Base-by-base conservation (phyloP, 148 eudicot species). In the Drosera capensis region DNA sequence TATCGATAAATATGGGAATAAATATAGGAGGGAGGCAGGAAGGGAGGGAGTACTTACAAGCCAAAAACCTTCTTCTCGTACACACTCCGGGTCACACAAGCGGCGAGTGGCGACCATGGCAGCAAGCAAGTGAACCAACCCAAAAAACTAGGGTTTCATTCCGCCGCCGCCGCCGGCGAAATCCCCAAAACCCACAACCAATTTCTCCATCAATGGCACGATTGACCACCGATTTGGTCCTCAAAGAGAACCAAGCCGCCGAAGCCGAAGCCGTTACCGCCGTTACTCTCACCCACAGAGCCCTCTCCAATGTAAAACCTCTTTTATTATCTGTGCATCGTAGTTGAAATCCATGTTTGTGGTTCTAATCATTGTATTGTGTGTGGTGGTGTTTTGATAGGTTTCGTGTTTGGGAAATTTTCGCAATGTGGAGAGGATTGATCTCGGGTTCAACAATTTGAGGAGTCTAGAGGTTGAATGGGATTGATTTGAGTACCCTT, bases 401-500 rank as follows among this genome's bases (percentile, higher is more conserved):
- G 80, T 87, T 4, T 77, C 86, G 11, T 82, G 94, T 61, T 72
- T 87, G 53, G 45, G 70, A 41, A 73, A 64, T 31, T 83, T 87
- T 70, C 72, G 62, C 56, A 82, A 82, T 49, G 61, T 87, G 51
- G 86, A 87, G 51, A 79, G 54, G 37, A 78, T 87, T 16, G 94
- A 83, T 51, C 83, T 87, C 37, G 43, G 79, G 47, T 71, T 67
- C 70, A 88, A 88, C 56, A 80, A 65, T 59, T 46, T 88, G 12
- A 71, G 78, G 47, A 74, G 92, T 24, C 75, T 88, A 6, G 77
- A 84, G 84, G 97, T 78, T 20, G 12, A 5, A 0, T 24, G 11
- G 25, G 25, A 15, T 30, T 3, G 0, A 3, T 21, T 9, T 11
- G 5, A 3, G 42, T 15, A 17, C 37, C 4, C 23, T 49, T 7